Evolutionary conservation across 257 asterid species (phyloP), one percentile per base, ranked within the genome.

Genomic region (Capsicum rhomboideum): DNA sequence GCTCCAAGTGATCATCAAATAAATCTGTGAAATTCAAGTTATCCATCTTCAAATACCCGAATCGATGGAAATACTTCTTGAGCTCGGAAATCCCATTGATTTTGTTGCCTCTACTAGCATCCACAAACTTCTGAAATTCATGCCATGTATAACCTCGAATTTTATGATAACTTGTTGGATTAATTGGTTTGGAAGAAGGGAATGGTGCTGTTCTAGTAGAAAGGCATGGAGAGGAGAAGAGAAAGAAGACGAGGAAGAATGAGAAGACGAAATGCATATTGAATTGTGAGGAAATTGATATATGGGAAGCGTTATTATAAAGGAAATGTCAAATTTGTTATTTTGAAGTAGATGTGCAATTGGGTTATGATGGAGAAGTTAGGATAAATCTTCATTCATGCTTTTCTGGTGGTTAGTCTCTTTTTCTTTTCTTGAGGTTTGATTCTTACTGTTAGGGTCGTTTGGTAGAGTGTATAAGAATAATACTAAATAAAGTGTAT

Each of bases 31-130:
- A 82, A 29, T 86, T 89, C 20, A 11, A 31, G 0, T 72, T 79
- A 16, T 84, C 84, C 2, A 29, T 55, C 3, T 86, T 86, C 28
- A 92, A 69, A 63, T 92, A 95, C 18, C 98, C 98, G 5, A 95
- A 95, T 13, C 72, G 88, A 46, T 85, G 82, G 71, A 93, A 88
- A 59, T 95, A 95, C 20, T 80, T 90, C 88, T 92, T 95, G 85
- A 95, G 93, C 20, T 91, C 78, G 2, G 94, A 91, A 34, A 92
- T 89, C 44, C 94, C 92, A 10, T 77, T 18, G 68, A 91, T 20
- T 46, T 64, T 59, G 84, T 84, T 91, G 67, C 96, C 97, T 80
- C 83, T 90, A 49, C 78, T 82, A 6, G 91, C 92, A 31, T 86
- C 84, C n/a, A 54, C 72, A 52, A 92, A 83, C 14, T 23, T 87